A percentile compares a stretch with the other conserved stretches of the same genome.
Conservation (phyloP, 345 rosid species). For the Luvunga scandens region DNA sequence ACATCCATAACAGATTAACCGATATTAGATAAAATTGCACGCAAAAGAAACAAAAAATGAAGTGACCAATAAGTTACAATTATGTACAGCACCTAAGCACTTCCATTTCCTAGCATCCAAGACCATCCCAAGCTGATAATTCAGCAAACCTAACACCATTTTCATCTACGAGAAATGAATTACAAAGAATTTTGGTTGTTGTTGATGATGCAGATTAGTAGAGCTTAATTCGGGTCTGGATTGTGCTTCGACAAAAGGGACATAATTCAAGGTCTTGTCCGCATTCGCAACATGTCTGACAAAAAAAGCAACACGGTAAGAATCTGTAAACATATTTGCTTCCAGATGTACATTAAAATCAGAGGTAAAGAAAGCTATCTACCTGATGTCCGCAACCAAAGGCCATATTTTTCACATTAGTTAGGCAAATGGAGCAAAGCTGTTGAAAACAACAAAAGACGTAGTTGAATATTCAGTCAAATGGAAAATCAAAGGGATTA, state of each 20-base stretch:
- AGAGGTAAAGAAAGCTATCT: not conserved
- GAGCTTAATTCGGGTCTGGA: slow-evolving; percentile 80
- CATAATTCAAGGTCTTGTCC: slow-evolving; percentile 68
- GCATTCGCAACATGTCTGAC: slow-evolving; percentile 88
- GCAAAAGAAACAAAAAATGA: not conserved
- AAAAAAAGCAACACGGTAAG: not conserved
- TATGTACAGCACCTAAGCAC: not conserved
- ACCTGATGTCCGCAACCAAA: slow-evolving; percentile 99
- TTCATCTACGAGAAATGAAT: slow-evolving; percentile 16
- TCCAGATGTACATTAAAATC: not conserved
- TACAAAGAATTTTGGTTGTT: slow-evolving; percentile 17
- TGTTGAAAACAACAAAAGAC: slow-evolving; percentile 21
- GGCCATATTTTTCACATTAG: slow-evolving; percentile 77
- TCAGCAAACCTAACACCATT: slow-evolving; percentile 4
- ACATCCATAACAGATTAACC: not conserved
- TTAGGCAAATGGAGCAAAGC: slow-evolving; percentile 87
- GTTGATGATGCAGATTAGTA: slow-evolving; percentile 34
- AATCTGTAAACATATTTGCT: not conserved
- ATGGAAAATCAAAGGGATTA: not conserved
- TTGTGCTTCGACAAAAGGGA: slow-evolving; percentile 78
- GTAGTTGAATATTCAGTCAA: too few relatives aligned
- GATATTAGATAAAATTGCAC: not conserved
- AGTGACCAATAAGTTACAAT: slow-evolving; percentile 5
- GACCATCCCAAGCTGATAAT: slow-evolving; percentile 24
- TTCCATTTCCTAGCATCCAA: slow-evolving; percentile 15